Evolutionary conservation across 1,284 basidiomycete genomes (phyloP), one percentile per base, ranked within the genome.

Genomic region (Melampsora americana): DNA sequence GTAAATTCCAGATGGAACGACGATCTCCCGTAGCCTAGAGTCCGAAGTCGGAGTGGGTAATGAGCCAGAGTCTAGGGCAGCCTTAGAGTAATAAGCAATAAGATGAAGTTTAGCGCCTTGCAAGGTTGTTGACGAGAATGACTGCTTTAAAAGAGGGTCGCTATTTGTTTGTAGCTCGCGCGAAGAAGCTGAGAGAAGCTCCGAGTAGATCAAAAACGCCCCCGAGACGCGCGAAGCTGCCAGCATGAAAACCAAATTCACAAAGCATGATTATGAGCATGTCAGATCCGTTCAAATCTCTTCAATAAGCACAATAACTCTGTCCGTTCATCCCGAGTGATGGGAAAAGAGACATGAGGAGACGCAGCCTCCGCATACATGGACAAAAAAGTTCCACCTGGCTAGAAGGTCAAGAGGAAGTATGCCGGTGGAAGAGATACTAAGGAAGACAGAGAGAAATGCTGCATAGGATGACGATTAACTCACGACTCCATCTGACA

Each of bases 401-500:
- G 50, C 46, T 11, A 20, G 11, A 11, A 11, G 11, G 46, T 48
- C 11, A 48, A 48, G 20, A 48, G 46, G 20, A 48, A 48, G 46
- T 11, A 48, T 48, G 53, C 23, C 56, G 30, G 14, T 6, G 59
- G 18, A n/a, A 68, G 50, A 23, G 42, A 53, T 20, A 35, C 20
- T n/a, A 35, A 62, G 30, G 16, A 26, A 62, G 18, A 53, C 50
- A 53, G 6, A 62, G 28, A 18, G 3, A 35, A 62, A 35, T 39
- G 53, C 35, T 32, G 39, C 50, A 46, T 62, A 30, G 26, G 30
- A 50, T 42, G 46, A 23, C 48, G 42, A n/a, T 9, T 50, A 0
- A 79, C 80, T 62, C 50, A 80, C 80, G 80, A 72, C 79, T 80
- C 80, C 80, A 81, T 44, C 80, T 80, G 69, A 81, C 78, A 69